Percentiles rank a stretch among this genome's conserved stretches.
Conservation (phyloP, 2,329 filamentous ascomycete genomes). For the Drechmeria coniospora region DNA sequence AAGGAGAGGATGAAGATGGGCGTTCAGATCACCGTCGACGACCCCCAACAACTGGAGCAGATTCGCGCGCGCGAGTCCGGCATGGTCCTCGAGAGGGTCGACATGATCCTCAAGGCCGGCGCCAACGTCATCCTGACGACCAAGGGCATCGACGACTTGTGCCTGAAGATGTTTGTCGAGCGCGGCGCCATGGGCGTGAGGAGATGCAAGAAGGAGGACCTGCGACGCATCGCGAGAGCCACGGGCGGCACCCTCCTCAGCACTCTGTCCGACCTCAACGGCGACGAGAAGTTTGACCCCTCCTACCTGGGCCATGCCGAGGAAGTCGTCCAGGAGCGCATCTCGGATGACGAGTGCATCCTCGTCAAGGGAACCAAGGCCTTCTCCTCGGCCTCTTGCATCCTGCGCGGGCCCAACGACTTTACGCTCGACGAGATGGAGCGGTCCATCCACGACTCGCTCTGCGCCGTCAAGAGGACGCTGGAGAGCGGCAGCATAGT, state of each 20-base stretch:
- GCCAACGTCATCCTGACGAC: constrained; percentile 94
- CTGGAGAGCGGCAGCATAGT: constrained; percentile 95
- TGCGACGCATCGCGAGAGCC: constrained; percentile 87
- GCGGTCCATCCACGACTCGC: constrained; percentile 89
- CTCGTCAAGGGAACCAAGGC: constrained; percentile 90
- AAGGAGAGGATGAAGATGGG: constrained; percentile 99
- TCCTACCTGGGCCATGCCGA: constrained; percentile 83
- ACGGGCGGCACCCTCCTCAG: constrained; percentile 87
- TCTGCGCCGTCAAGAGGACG: constrained; percentile 93
- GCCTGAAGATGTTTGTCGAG: constrained; percentile 88
- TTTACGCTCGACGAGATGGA: constrained; percentile 98
- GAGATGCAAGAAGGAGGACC: constrained; percentile 96
- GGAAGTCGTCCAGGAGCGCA: constrained; percentile 94
- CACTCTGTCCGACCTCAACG: constrained; percentile 89
- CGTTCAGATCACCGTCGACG: constrained; percentile 95
- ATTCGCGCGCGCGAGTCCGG: constrained; percentile 85
- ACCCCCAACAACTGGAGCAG: constrained; percentile 93
- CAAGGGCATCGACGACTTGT: constrained; percentile 95
- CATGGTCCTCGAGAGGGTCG: constrained; percentile 84
- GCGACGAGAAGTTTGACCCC: constrained; percentile 89
- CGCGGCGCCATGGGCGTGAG: constrained; percentile 89
- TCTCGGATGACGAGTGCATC: constrained; percentile 98
- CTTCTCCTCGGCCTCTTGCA: constrained; percentile 86
- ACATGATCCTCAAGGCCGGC: constrained; percentile 94
- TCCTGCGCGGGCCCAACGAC: constrained; percentile 90